Evolutionary conservation across 2,329 filamentous ascomycete genomes (phyloP).

Genomic region (Huntiella moniliformis): DNA sequence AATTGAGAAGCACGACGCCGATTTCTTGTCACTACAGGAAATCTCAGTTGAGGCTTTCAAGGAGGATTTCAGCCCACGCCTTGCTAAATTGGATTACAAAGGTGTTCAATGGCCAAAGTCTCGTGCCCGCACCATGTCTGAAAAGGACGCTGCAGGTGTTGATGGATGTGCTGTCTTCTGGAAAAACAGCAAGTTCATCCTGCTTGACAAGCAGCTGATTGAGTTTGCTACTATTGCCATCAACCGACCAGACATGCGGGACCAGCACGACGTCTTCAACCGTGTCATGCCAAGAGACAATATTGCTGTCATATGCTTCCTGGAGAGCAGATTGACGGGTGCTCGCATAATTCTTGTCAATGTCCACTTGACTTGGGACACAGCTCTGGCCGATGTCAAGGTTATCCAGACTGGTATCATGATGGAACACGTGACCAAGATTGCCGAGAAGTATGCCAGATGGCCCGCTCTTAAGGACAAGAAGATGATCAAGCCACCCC

Average conservation of each 20-base stretch:
- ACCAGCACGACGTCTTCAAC: constrained; percentile 94
- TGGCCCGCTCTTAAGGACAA: constrained; percentile 71
- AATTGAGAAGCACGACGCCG: constrained; percentile 58
- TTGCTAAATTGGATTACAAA: constrained; percentile 79
- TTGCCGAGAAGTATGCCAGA: constrained; percentile 69
- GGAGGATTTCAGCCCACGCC: constrained; percentile 70
- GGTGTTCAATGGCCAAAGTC: constrained; percentile 85
- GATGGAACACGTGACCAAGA: constrained; percentile 76
- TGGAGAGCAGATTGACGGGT: constrained; percentile 84
- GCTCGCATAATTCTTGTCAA: constrained; percentile 83
- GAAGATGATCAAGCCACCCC: constrained; percentile 31
- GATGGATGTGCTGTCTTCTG: constrained; percentile 96
- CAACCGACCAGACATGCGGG: constrained; percentile 90
- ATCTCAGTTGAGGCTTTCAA: constrained; percentile 84
- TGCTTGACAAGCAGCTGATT: constrained; percentile 85
- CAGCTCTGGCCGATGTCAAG: constrained; percentile 80
- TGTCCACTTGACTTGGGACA: constrained; percentile 90
- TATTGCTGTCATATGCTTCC: constrained; percentile 78
- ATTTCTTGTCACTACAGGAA: constrained; percentile 86
- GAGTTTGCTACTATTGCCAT: constrained; percentile 86
- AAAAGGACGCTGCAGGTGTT: constrained; percentile 72
- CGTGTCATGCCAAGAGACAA: constrained; percentile 97
- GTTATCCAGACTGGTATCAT: constrained; percentile 88
- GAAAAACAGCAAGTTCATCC: constrained; percentile 83
- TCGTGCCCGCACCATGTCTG: constrained; percentile 76